phyloP scores from a whole-genome alignment of 768 basidiomycete species.

The Podaxis sp. region DNA sequence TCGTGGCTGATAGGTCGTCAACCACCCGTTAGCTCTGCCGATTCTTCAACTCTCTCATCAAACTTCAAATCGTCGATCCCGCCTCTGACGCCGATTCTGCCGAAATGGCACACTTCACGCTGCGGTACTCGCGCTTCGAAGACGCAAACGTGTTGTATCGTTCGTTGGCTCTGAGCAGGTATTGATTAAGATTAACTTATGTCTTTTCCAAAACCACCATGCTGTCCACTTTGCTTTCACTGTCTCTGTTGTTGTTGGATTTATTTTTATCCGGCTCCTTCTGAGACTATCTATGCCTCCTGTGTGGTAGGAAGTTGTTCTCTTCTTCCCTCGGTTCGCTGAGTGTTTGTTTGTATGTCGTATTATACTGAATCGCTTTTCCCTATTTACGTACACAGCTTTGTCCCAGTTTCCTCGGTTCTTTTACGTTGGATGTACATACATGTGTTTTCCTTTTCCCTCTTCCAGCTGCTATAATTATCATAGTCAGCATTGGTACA shows the following conservation, averaged over 20 bases:
- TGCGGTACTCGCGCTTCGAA: slow-evolving; percentile 71
- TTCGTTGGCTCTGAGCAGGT: slow-evolving; percentile 49
- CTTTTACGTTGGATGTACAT: not conserved
- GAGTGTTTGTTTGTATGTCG: not conserved
- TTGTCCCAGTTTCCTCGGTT: not conserved
- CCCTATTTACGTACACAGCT: not conserved
- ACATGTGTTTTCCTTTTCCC: not conserved
- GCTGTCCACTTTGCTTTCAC: not conserved
- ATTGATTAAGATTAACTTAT: slow-evolving; percentile 23
- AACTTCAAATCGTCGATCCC: slow-evolving; percentile 62
- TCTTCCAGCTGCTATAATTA: not conserved
- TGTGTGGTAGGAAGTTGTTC: not conserved
- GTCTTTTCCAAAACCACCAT: not conserved
- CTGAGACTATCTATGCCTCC: not conserved
- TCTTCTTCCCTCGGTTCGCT: not conserved
- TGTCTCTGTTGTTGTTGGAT: not conserved
- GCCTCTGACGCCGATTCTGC: slow-evolving; percentile 65
- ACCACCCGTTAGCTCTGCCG: slow-evolving; percentile 58
- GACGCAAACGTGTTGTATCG: slow-evolving; percentile 78
- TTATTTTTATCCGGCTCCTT: not conserved
- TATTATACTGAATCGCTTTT: slow-evolving; percentile 4
- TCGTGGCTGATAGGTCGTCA: no score
- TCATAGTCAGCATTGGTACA: not conserved
- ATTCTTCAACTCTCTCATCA: slow-evolving; percentile 73
- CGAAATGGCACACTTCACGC: slow-evolving; percentile 77